These are phyloP conservation scores for Schoenoplectus triqueter DNA, from an alignment of 202 grass and related monocot genomes.

Conservation along the genomic window DNA sequence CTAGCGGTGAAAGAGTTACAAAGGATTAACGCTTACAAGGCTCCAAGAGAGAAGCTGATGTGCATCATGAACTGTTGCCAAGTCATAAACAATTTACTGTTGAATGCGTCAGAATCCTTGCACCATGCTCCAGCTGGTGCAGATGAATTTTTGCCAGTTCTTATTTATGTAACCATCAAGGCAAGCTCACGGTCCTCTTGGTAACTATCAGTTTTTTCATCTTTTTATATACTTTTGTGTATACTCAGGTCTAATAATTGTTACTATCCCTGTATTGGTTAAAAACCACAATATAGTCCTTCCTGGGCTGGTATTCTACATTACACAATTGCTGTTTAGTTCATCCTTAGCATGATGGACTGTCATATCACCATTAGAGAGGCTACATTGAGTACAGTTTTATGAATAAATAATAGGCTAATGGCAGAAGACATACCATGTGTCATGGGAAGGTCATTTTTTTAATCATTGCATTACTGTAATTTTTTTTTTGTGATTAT, in stretches of 20 bases:
- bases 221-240: slow-evolving; percentile 19
- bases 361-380: neutral
- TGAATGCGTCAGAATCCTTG: slow-evolving; percentile 78
- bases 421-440: neutral
- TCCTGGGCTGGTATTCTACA: neutral
- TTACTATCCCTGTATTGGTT: neutral
- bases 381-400: neutral
- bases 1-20: slow-evolving; percentile 95
- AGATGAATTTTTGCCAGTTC: slow-evolving; percentile 96
- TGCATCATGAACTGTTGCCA: slow-evolving; percentile 93
- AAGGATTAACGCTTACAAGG: slow-evolving; percentile 87
- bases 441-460: neutral
- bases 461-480: neutral
- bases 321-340: neutral
- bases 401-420: neutral
- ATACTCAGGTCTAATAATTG: neutral
- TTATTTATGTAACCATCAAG: slow-evolving; percentile 94
- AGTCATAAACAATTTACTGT: slow-evolving; percentile 93
- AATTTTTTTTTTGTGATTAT: neutral
- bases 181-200: slow-evolving; percentile 46
- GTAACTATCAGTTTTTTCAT: slow-evolving; percentile 39
- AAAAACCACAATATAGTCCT: neutral
- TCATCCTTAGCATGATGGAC: neutral
- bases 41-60: slow-evolving; percentile 76
- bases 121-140: slow-evolving; percentile 65